Base-by-base conservation (phyloP, 257 asterid species). In the Solanum gracilifrons region DNA sequence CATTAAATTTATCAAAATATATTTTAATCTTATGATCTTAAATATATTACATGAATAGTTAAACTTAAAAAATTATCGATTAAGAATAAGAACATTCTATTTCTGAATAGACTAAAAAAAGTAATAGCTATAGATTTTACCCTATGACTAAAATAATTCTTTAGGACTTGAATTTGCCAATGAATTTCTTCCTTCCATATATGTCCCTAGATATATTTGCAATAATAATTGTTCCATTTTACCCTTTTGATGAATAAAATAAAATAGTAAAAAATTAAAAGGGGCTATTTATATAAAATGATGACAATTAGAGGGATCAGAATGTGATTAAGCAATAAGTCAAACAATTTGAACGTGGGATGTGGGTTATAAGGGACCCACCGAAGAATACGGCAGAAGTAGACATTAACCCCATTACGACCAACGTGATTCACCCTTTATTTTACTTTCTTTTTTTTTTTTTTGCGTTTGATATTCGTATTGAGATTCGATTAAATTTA, bases 41-140 rank as follows among this genome's bases (percentile, higher is more conserved):
- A 48, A 48, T 48, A 13, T 48, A 48, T 15, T 48, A 5, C 0
- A 0, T 48, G 3, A 48, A 48, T 48, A 13, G 21, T 48, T 15
- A 0, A 48, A 48, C 0, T 48, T 13, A 48, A 0, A 48, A 48
- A 48, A 5, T 48, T 48, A 15, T 48, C 0, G 6, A 13, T 48
- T 48, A 48, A 48, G 21, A 15, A 48, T 15, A 48, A 15, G 15
- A 48, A 48, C 0, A 15, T 15, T 13, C 3, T 48, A 0, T 48
- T 48, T 48, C 0, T 13, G 0, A 48, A 48, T 15, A 15, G 60
- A 48, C 60, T 15, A 48, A 48, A 48, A 48, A 48, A 5, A 48
- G 60, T 48, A 48, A 48, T 15, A 48, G 60, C 60, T 48, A 15
- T 48, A 15, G 58, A 15, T 48, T 48, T 48, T 48, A 48, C 58